Evolutionary conservation across 2,329 filamentous ascomycete species (phyloP), one percentile per base, ranked within the genome.

Genomic region (Cryphonectria naterciae): DNA sequence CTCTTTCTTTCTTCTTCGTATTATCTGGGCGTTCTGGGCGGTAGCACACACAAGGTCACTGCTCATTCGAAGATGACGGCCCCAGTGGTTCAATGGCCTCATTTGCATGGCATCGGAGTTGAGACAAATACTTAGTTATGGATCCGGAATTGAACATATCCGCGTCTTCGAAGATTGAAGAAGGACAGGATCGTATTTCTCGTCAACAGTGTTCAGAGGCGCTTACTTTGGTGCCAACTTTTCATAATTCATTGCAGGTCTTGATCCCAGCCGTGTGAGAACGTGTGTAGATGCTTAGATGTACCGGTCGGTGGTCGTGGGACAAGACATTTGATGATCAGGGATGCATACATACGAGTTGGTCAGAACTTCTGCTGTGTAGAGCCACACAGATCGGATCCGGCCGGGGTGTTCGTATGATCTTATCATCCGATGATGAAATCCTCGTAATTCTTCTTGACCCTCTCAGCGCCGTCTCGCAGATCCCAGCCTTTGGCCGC

Each of bases 401-500:
- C 6, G 56, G 56, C 28, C 32, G 19, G 6, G 25, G 28, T 6
- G 28, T 6, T 13, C 25, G 22, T n/a, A 13, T 39, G 52, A 28
- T 32, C 22, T 28, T 61, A 61, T 77, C 73, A 79, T 4, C 93
- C 93, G 79, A 92, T 92, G 11, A 93, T 85, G 79, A 97, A 98
- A 4, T 85, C 84, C 68, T 85, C 86, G 87, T 93, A 98, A 78
- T 98, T 99, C 35, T 81, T 82, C 0, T 87, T 90, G 71, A 98
- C 83, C 69, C 81, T 86, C 75, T 80, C 83, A 1, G 94, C 87
- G 0, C 95, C 95, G 5, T 93, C 85, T 61, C 91, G 86, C 70
- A 97, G 79, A 0, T 80, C 79, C 95, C 96, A 98, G 1, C 87
- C 90, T 75, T 94, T 96, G 62, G 94, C 84, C 65, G 87, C 80